phyloP scores from a whole-genome alignment of 768 basidiomycete species.

The Galerina marginata region DNA sequence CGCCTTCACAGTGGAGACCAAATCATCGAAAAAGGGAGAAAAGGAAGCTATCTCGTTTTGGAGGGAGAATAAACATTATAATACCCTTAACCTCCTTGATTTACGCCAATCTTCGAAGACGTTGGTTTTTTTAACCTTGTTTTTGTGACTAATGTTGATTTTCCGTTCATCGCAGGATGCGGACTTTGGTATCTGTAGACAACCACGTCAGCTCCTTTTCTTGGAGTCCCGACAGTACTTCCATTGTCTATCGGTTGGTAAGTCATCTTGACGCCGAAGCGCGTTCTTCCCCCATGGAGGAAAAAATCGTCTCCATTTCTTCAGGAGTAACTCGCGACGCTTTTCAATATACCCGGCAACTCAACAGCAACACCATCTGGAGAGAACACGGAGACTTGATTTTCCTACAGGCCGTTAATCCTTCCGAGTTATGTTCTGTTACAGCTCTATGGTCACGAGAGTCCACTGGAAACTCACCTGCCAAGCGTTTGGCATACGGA shows the following conservation, averaged over 20 bases:
- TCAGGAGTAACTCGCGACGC: neutral
- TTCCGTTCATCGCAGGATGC: neutral
- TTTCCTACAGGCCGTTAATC: constrained; percentile 5
- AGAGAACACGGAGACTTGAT: constrained; percentile 5
- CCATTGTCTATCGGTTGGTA: constrained; percentile 11
- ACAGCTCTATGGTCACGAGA: constrained; percentile 6
- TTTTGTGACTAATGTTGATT: neutral
- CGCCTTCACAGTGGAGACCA: constrained; percentile 9
- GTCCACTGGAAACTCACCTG: neutral
- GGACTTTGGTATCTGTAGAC: neutral
- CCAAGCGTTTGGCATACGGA: constrained; percentile 10
- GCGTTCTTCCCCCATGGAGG: neutral
- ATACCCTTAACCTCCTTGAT: constrained; percentile 11
- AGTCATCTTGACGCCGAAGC: constrained; percentile 10
- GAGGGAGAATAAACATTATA: constrained; percentile 13
- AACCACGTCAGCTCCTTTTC: constrained; percentile 13
- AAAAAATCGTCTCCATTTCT: neutral
- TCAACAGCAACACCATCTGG: constrained; percentile 10
- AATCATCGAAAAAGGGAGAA: constrained; percentile 12
- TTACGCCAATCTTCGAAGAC: neutral
- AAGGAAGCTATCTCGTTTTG: constrained; percentile 13
- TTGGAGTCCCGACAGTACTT: constrained; percentile 15
- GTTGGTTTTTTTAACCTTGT: neutral
- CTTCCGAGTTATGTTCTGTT: constrained; percentile 5
- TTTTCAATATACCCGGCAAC: constrained; percentile 5